These are phyloP conservation scores for Hirsutella thompsonii DNA, from an alignment of 2,329 filamentous ascomycete genomes.

Conservation along the genomic window DNA sequence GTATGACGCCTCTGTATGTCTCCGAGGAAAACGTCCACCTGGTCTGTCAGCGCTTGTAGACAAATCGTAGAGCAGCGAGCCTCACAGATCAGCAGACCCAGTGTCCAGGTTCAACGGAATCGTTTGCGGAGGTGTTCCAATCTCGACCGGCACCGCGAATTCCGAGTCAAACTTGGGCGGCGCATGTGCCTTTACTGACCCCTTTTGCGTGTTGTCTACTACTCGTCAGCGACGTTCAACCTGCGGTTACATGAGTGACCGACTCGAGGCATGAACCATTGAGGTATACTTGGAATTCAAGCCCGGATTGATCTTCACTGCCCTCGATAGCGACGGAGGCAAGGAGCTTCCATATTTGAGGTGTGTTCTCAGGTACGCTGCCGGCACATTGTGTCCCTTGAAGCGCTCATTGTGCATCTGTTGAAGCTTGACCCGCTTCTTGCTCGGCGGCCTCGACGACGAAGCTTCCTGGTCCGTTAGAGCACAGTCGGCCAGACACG, in stretches of 20 bases:
- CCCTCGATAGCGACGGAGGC: conserved; percentile 13
- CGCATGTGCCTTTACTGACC: conserved; percentile 12
- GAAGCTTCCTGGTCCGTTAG: background rate
- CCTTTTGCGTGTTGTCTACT: conserved; percentile 8
- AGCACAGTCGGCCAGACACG: conserved; percentile 5
- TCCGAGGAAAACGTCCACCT: conserved; percentile 58
- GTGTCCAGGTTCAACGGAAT: conserved; percentile 62
- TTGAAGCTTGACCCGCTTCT: conserved; percentile 13
- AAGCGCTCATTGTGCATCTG: conserved; percentile 22
- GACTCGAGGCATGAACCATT: conserved; percentile 3
- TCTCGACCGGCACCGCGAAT: conserved; percentile 47
- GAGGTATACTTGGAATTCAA: conserved; percentile 12
- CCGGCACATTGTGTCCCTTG: conserved; percentile 16
- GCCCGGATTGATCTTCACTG: conserved; percentile 10
- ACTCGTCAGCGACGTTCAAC: background rate
- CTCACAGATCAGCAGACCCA: conserved; percentile 34
- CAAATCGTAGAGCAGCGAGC: background rate
- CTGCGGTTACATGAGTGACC: background rate
- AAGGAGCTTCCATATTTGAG: conserved; percentile 23
- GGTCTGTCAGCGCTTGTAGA: conserved; percentile 12
- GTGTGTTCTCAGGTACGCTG: conserved; percentile 17
- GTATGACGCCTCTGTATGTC: conserved; percentile 30
- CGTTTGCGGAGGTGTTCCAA: conserved; percentile 44
- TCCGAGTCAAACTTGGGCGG: conserved; percentile 33
- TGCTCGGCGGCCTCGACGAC: background rate